Base-by-base conservation (phyloP, 2,329 filamentous ascomycete species). In the Fusarium subglutinans region DNA sequence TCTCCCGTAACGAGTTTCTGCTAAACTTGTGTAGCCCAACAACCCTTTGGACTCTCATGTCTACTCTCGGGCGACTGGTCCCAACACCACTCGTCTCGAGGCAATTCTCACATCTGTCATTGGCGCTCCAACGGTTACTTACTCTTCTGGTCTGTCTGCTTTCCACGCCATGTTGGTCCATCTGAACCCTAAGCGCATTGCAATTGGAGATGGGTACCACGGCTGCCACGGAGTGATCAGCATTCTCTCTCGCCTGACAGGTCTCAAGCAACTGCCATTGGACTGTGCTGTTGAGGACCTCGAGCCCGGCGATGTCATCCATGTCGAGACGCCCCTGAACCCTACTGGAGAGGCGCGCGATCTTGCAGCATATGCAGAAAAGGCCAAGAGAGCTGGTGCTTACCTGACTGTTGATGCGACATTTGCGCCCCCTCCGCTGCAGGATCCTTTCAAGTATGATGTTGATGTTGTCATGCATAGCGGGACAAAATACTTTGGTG, bases 401-500 rank as follows among this genome's bases (percentile, higher is more conserved):
- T 90, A 90, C 64, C 86, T 98, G 54, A 92, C 92, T 18, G 93
- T 98, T 4, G 96, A 99, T 82, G 91, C 94, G 6, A 99, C 96
- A 0, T 98, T 99, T 83, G 96, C 91, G 7, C 96, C 96, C 45
- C 96, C 96, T 38, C 94, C 94, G 35, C 85, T 99, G 66, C 92
- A 94, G 81, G 93, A 98, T 78, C 95, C 96, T 1, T 96, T 98
- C 78, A 80, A 82, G 35, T 92, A 89, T 81, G 96, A 94, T 53
- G 94, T 93, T 35, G 96, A 98, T 82, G 83, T 95, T 2, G 90
- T 98, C 40, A 93, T 98, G 94, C 96, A 99, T 83, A 93, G 90
- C 58, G 96, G 95, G 8, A 98, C 95, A 24, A 99, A 98, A 87
- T 99, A 98, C 83, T 90, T 99, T 75, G 96, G 96, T 26, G 96